A percentile compares a stretch with the other conserved stretches of the same genome.
phyloP scores from a whole-genome alignment of 2,329 filamentous ascomycete genomes.

The Xylaria digitata region DNA sequence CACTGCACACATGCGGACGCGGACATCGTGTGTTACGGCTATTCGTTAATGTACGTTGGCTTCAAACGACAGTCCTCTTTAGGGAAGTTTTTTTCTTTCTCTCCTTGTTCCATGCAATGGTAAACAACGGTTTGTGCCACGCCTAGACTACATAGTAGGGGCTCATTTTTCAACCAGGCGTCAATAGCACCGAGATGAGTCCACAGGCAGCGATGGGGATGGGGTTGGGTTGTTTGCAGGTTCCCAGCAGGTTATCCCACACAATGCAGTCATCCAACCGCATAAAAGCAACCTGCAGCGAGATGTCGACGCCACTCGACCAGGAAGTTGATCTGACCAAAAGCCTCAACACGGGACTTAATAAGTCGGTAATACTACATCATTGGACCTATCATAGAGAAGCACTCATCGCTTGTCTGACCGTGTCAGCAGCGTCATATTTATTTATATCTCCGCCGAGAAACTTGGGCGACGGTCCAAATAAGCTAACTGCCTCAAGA shows the following conservation, averaged over 20 bases:
- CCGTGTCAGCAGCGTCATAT: constrained; percentile 33
- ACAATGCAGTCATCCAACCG: constrained; percentile 20
- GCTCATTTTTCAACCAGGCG: background rate
- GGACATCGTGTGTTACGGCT: background rate
- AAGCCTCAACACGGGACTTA: constrained; percentile 31
- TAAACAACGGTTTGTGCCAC: constrained; percentile 1
- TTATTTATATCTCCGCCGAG: constrained; percentile 38
- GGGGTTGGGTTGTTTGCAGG: constrained; percentile 9
- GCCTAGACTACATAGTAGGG: background rate
- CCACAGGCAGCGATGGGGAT: background rate
- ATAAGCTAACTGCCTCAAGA: constrained; percentile 5
- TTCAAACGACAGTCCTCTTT: constrained; percentile 1
- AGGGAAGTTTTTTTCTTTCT: too few relatives aligned
- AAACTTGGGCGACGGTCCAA: constrained; percentile 3
- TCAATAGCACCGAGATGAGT: background rate
- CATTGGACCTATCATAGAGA: constrained; percentile 29
- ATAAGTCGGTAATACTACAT: constrained; percentile 25
- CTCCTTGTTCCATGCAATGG: background rate
- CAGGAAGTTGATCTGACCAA: constrained; percentile 31
- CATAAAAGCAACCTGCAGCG: constrained; percentile 18
- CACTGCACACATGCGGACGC: background rate
- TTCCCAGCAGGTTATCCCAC: constrained; percentile 8
- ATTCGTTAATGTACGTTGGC: background rate
- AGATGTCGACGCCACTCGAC: constrained; percentile 27
- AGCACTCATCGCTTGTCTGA: constrained; percentile 24